Conservation (phyloP, 331 rosid species). For the Saraca asoca region DNA sequence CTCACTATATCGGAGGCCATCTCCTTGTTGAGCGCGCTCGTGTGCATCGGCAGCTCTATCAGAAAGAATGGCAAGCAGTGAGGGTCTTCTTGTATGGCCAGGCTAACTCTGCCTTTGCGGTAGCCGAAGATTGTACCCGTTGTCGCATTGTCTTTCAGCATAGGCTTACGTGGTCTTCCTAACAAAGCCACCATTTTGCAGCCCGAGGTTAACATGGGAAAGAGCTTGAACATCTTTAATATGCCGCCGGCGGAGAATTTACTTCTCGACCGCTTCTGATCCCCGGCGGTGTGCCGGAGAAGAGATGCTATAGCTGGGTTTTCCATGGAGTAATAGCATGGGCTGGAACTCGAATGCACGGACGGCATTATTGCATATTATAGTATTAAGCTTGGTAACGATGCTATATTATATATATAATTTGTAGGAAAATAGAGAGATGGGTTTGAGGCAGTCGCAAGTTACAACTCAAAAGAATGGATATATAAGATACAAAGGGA, state of each 20-base stretch:
- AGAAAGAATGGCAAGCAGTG: constrained; percentile 82
- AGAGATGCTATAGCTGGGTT: constrained; percentile 65
- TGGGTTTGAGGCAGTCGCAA: constrained; percentile 1
- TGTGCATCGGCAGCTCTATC: constrained; percentile 79
- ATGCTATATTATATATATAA: neutral
- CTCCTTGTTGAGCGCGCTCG: constrained; percentile 71
- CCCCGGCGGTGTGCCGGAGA: constrained; percentile 52
- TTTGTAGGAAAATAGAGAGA: constrained; percentile 9
- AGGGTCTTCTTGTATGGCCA: constrained; percentile 91
- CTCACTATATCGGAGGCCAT: constrained; percentile 84
- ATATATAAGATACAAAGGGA: constrained; percentile 23
- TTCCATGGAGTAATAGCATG: constrained; percentile 68
- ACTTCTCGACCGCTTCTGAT: constrained; percentile 29
- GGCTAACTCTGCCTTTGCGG: constrained; percentile 78
- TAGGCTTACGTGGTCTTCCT: constrained; percentile 74
- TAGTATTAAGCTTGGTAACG: neutral
- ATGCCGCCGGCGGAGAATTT: constrained; percentile 61
- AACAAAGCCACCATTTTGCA: constrained; percentile 93
- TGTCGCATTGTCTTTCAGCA: constrained; percentile 79
- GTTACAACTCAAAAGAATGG: constrained; percentile 26
- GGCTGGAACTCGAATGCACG: constrained; percentile 73
- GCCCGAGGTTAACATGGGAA: constrained; percentile 85
- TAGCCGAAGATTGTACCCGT: constrained; percentile 88
- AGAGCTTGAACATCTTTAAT: constrained; percentile 70
- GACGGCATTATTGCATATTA: constrained; percentile 56